Conservation (phyloP, 164 flowering plant genomes). For the Santalum album region DNA sequence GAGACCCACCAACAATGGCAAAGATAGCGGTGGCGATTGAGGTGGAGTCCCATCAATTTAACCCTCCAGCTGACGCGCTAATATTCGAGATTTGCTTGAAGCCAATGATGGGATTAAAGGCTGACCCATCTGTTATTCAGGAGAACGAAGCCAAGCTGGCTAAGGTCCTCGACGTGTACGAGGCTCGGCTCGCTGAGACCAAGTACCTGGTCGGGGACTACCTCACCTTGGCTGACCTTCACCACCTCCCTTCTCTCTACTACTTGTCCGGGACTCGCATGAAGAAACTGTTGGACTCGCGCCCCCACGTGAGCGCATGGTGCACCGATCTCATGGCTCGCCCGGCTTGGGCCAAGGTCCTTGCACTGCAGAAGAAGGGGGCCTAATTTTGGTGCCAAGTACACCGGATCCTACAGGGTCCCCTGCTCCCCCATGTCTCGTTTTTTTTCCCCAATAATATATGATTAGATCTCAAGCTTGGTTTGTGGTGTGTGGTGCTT, state of each 20-base stretch:
- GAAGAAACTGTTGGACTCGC: constrained; percentile 31
- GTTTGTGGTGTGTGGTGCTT: too few species aligned
- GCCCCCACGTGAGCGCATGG: constrained; percentile 53
- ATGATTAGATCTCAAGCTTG: too few species aligned
- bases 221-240: constrained; percentile 49
- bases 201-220: constrained; percentile 48
- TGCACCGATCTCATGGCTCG: constrained; percentile 36
- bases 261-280: constrained; percentile 27
- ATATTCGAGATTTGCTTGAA: constrained; percentile 27
- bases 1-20: too few species aligned
- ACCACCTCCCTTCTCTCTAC: constrained; percentile 37
- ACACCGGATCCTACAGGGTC: not conserved
- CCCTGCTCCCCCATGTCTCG: too few species aligned
- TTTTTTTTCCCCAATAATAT: too few species aligned
- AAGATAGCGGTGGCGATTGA: constrained; percentile 35
- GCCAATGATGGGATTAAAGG: constrained; percentile 26
- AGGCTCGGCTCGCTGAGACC: constrained; percentile 31
- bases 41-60: constrained; percentile 57
- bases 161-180: constrained; percentile 53
- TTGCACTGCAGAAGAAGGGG: constrained; percentile 22
- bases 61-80: constrained; percentile 32
- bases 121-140: constrained; percentile 33
- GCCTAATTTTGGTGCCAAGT: too few species aligned
- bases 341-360: constrained; percentile 55
- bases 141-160: constrained; percentile 40